Conservation (phyloP, 805 yeast species). For the Starmera quercuum region DNA sequence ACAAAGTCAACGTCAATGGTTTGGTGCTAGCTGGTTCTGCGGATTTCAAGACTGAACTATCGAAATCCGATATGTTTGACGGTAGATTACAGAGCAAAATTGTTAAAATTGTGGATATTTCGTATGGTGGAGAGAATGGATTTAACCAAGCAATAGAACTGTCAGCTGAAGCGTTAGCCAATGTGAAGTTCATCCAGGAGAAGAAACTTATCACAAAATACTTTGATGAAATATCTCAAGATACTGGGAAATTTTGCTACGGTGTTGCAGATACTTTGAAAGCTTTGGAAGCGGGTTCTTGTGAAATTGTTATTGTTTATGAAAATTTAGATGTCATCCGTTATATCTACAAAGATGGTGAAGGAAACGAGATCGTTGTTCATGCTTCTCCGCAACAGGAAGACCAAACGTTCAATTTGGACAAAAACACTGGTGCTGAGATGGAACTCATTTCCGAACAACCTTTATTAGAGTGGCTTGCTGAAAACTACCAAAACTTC, state of each 20-base stretch:
- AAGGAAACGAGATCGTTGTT: constrained; percentile 68
- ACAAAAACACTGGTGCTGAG: constrained; percentile 82
- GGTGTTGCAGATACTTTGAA: constrained; percentile 95
- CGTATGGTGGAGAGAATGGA: constrained; percentile 99
- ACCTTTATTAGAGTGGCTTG: constrained; percentile 92
- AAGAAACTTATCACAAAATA: constrained; percentile 88
- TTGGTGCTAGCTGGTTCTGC: constrained; percentile 98
- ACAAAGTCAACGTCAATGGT: constrained; percentile 91
- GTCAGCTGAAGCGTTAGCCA: constrained; percentile 93
- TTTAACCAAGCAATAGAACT: constrained; percentile 98
- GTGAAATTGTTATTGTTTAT: constrained; percentile 86
- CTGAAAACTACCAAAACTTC: constrained; percentile 87
- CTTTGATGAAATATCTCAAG: constrained; percentile 97
- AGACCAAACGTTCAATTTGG: constrained; percentile 69
- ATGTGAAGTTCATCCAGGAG: constrained; percentile 96
- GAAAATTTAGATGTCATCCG: constrained; percentile 86
- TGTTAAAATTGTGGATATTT: constrained; percentile 89
- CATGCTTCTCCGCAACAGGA: constrained; percentile 67
- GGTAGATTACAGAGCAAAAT: constrained; percentile 80
- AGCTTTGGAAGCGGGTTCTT: constrained; percentile 94
- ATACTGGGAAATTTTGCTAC: constrained; percentile 95
- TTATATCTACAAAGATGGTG: constrained; percentile 76
- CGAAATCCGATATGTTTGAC: constrained; percentile 91
- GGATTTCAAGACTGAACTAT: constrained; percentile 93
- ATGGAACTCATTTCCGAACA: constrained; percentile 85